Evolutionary conservation across 495 filamentous ascomycete species (phyloP).

Genomic region (Margaritispora aquatica): DNA sequence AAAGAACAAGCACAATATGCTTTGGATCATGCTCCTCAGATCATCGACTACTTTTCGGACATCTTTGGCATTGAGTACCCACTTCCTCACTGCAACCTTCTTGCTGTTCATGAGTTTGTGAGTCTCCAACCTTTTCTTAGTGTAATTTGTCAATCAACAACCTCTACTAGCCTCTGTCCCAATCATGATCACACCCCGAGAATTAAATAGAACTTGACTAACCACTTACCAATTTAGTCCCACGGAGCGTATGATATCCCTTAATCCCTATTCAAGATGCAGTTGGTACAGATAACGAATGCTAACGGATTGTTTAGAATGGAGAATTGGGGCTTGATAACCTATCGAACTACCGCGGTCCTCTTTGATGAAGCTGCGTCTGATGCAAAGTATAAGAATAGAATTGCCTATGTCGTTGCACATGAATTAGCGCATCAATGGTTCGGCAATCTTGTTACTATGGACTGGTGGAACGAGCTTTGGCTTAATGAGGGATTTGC

Average conservation of each 20-base stretch:
- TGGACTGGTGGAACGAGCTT: slow-evolving; percentile 89
- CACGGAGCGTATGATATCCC: slow-evolving; percentile 56
- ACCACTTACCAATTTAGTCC: slow-evolving; percentile 41
- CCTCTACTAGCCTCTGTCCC: too few relatives aligned
- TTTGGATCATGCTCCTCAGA: slow-evolving; percentile 76
- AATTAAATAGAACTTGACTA: slow-evolving; percentile 25
- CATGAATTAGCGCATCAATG: slow-evolving; percentile 97
- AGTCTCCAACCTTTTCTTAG: not conserved
- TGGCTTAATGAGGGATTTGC: slow-evolving; percentile 98
- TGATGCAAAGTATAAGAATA: slow-evolving; percentile 79
- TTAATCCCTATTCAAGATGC: slow-evolving; percentile 29
- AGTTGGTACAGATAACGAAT: slow-evolving; percentile 16
- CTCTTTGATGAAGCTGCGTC: slow-evolving; percentile 89
- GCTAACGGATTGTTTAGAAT: slow-evolving; percentile 39
- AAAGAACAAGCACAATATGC: slow-evolving; percentile 85
- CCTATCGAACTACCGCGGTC: slow-evolving; percentile 89
- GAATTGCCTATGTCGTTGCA: slow-evolving; percentile 90
- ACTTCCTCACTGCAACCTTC: slow-evolving; percentile 87
- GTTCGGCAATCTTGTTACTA: slow-evolving; percentile 94
- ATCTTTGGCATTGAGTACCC: slow-evolving; percentile 93
- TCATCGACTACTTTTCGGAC: slow-evolving; percentile 93
- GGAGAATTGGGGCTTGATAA: slow-evolving; percentile 93
- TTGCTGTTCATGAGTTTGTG: slow-evolving; percentile 94
- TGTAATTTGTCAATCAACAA: not conserved
- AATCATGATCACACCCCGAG: too few relatives aligned